Evolutionary conservation across 306 rosid genomes (phyloP).

Genomic region (Pterocarpus santalinus): DNA sequence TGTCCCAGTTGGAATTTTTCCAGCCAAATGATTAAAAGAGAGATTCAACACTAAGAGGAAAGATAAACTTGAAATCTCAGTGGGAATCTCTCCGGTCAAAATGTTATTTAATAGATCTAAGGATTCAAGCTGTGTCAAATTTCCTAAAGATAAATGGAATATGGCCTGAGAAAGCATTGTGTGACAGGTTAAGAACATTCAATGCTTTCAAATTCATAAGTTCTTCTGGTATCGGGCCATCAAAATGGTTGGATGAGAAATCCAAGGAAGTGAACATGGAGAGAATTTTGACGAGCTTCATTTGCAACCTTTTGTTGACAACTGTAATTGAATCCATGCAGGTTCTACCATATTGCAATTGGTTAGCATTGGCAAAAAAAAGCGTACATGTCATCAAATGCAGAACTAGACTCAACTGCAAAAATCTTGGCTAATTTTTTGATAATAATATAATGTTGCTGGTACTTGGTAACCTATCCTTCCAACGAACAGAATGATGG

Average conservation of each 20-base stretch:
- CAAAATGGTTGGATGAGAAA: slow-evolving; percentile 40
- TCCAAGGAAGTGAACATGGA: slow-evolving; percentile 37
- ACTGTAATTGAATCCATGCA: slow-evolving; percentile 31
- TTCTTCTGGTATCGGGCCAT: slow-evolving; percentile 34
- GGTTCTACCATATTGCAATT: not conserved
- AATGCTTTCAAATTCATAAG: slow-evolving; percentile 32
- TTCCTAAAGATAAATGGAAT: slow-evolving; percentile 50
- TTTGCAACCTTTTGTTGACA: not conserved
- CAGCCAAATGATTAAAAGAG: slow-evolving; percentile 48
- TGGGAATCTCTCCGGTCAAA: slow-evolving; percentile 44
- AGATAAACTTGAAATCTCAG: not conserved
- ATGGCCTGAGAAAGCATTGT: slow-evolving; percentile 38
- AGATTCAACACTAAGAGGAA: slow-evolving; percentile 48
- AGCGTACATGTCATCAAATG: not conserved
- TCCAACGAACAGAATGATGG: not conserved
- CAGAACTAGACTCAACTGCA: not conserved
- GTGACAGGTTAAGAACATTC: slow-evolving; percentile 42
- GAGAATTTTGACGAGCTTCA: not conserved
- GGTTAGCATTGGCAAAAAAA: not conserved
- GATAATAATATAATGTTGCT: not conserved
- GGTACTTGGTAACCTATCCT: not conserved
- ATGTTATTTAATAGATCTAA: slow-evolving; percentile 48
- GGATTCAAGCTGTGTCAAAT: slow-evolving; percentile 41
- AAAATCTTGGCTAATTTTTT: not conserved
- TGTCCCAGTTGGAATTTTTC: slow-evolving; percentile 39